Evolutionary conservation across 1,139 yeast species (phyloP).

Genomic region (Suhomyces bokatorum): DNA sequence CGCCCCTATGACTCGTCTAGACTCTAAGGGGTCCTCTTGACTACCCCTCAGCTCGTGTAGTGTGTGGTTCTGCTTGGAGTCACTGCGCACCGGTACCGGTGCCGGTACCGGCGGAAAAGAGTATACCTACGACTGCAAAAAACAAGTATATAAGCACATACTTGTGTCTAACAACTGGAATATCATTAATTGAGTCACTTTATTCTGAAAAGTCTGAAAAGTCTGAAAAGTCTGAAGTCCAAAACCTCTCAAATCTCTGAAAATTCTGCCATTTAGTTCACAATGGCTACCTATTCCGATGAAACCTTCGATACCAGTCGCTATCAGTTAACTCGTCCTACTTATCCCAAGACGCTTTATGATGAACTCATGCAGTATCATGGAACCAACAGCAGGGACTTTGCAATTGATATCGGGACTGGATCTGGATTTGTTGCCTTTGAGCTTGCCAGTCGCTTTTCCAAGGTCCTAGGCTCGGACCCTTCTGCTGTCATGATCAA

Average conservation of each 20-base stretch:
- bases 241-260: neutral
- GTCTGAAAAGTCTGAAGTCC: no score
- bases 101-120: slow-evolving; percentile 10
- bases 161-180: no score
- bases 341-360: slow-evolving; percentile 38
- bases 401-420: slow-evolving; percentile 68
- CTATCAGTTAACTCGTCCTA: slow-evolving; percentile 40
- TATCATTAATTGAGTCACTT: no score
- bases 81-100: slow-evolving; percentile 6
- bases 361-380: slow-evolving; percentile 33
- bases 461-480: slow-evolving; percentile 65
- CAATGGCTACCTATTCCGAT: slow-evolving; percentile 43
- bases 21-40: no score
- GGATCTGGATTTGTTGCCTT: slow-evolving; percentile 83
- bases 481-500: slow-evolving; percentile 64
- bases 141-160: neutral
- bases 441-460: slow-evolving; percentile 47
- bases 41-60: neutral
- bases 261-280: neutral
- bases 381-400: slow-evolving; percentile 19
- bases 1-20: no score
- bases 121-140: slow-evolving; percentile 2
- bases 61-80: neutral
- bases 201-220: no score
- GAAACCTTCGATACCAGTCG: slow-evolving; percentile 35